phyloP scores from a whole-genome alignment of 441 rosid species.

The Isatis lusitanica region DNA sequence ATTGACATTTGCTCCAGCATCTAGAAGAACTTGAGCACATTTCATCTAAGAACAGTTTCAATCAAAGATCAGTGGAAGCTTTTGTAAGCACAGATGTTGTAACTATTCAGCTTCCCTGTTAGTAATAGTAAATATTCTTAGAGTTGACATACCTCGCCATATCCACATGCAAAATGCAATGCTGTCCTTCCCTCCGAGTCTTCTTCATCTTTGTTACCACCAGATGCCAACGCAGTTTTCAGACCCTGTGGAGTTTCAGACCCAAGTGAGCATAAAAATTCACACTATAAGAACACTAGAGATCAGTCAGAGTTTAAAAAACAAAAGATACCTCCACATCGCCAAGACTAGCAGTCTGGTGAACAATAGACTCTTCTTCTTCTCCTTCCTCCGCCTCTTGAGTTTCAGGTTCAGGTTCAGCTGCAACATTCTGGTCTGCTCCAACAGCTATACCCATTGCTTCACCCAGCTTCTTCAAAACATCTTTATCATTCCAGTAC shows the following conservation, averaged over 20 bases:
- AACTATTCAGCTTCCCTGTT: not conserved
- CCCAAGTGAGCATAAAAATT: not conserved
- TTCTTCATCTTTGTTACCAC: slow-evolving; percentile 93
- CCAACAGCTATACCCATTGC: slow-evolving; percentile 88
- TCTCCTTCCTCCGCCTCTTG: slow-evolving; percentile 63
- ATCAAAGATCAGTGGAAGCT: not conserved
- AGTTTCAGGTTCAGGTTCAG: slow-evolving; percentile 50
- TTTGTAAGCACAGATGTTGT: not conserved
- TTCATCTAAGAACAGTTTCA: slow-evolving; percentile 51
- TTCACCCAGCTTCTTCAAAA: slow-evolving; percentile 85
- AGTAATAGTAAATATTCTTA: not conserved
- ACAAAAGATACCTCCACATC: slow-evolving; percentile 67
- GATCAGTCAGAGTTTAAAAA: not conserved
- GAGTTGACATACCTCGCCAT: slow-evolving; percentile 77
- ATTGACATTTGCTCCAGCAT: slow-evolving; percentile 85
- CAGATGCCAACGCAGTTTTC: slow-evolving; percentile 79
- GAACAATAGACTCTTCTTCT: slow-evolving; percentile 89
- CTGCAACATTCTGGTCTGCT: slow-evolving; percentile 65
- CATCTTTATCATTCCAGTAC: slow-evolving; percentile 97
- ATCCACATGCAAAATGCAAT: slow-evolving; percentile 98
- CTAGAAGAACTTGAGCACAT: slow-evolving; percentile 87
- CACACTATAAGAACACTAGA: not conserved
- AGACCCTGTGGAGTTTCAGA: slow-evolving; percentile 75
- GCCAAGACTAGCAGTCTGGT: slow-evolving; percentile 85
- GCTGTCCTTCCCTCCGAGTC: slow-evolving; percentile 99